Conservation (phyloP, 2,329 filamentous ascomycete genomes). For the Penicillium capsulatum region DNA sequence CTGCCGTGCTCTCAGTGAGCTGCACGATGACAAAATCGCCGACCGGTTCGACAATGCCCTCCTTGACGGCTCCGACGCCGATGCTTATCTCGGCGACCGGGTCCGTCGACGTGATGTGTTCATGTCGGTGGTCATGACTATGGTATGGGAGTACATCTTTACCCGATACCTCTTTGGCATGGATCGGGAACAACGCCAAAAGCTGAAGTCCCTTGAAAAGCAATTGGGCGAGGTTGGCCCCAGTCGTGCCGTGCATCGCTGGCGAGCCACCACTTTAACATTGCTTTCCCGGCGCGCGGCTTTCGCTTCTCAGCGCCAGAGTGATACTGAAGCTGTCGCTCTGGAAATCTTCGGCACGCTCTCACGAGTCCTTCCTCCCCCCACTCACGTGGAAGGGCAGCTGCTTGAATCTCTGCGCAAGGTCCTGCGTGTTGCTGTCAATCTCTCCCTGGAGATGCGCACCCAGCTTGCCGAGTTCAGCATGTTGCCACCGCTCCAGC, state of each 20-base stretch:
- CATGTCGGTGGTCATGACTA: conserved; percentile 98
- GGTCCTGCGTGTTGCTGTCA: conserved; percentile 83
- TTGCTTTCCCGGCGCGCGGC: conserved; percentile 73
- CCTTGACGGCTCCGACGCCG: conserved; percentile 89
- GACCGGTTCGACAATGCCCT: conserved; percentile 92
- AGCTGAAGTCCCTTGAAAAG: conserved; percentile 94
- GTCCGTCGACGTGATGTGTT: conserved; percentile 88
- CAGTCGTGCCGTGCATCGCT: conserved; percentile 83
- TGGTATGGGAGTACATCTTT: conserved; percentile 99
- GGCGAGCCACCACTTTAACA: conserved; percentile 92
- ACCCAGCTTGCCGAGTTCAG: conserved; percentile 95
- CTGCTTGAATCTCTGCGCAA: conserved; percentile 80
- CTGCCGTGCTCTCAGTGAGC: conserved; percentile 75
- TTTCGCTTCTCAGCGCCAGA: conserved; percentile 78
- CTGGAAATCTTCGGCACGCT: conserved; percentile 84
- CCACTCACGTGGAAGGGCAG: conserved; percentile 71
- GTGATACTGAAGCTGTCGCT: conserved; percentile 93
- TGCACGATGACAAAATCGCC: conserved; percentile 88
- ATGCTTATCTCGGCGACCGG: conserved; percentile 80
- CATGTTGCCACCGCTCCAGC: conserved; percentile 92
- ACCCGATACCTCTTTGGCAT: conserved; percentile 97
- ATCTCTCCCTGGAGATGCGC: conserved; percentile 93
- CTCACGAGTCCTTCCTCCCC: conserved; percentile 79
- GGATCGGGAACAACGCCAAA: conserved; percentile 94
- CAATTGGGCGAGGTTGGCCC: conserved; percentile 84